These are phyloP conservation scores for Diospyros kaki DNA, from an alignment of 148 eudicot species.

Conservation along the genomic window DNA sequence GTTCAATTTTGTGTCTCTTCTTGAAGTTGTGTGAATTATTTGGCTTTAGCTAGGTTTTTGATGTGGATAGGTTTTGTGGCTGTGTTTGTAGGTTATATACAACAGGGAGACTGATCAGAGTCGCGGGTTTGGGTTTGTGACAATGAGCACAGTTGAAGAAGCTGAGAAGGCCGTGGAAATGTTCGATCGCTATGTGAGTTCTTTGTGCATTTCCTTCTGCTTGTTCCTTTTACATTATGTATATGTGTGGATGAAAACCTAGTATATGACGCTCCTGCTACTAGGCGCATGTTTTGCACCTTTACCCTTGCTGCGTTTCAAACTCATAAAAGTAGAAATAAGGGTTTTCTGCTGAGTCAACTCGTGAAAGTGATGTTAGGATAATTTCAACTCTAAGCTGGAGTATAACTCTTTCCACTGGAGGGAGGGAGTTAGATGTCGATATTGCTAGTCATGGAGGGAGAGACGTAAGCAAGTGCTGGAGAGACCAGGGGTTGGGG, in stretches of 20 bases:
- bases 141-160: conserved; percentile 89
- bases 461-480: too few relatives aligned
- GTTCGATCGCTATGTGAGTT: conserved; percentile 70
- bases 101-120: conserved; percentile 89
- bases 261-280: neutral
- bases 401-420: too few relatives aligned
- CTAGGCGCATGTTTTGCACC: too few relatives aligned
- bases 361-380: too few relatives aligned
- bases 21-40: conserved; percentile 8
- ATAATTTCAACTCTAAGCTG: too few relatives aligned
- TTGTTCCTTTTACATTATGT: neutral
- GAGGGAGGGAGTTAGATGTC: too few relatives aligned
- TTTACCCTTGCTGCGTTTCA: too few relatives aligned
- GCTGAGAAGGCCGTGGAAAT: conserved; percentile 79
- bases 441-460: too few relatives aligned
- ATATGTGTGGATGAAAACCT: neutral
- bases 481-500: too few relatives aligned
- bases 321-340: too few relatives aligned
- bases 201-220: neutral
- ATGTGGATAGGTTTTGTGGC: neutral
- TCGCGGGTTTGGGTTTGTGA: conserved; percentile 92
- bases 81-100: conserved; percentile 62
- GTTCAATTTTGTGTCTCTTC: neutral
- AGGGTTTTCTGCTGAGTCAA: too few relatives aligned
- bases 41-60: neutral